Conservation (phyloP, 2,329 filamentous ascomycete species). For the Colletotrichum tropicicola region DNA sequence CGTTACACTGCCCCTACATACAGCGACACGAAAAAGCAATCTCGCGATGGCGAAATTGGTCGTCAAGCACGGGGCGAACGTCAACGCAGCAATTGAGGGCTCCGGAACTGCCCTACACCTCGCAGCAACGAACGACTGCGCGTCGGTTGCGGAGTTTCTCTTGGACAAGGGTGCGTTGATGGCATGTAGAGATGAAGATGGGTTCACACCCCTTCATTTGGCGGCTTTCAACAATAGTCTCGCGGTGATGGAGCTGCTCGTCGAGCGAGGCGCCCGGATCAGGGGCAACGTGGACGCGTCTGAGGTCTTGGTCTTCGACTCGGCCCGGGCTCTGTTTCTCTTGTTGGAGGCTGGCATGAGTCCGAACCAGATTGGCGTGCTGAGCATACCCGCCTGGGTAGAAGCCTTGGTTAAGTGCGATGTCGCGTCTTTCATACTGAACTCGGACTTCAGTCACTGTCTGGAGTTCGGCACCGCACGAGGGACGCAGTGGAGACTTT, state of each 20-base stretch:
- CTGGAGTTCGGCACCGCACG: neutral
- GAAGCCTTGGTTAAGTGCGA: neutral
- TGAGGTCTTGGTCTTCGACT: neutral
- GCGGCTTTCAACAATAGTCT: neutral
- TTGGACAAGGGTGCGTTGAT: neutral
- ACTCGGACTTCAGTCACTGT: neutral
- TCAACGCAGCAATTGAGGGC: neutral
- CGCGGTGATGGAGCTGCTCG: neutral
- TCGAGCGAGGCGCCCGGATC: neutral
- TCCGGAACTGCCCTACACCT: neutral
- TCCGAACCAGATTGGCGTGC: neutral
- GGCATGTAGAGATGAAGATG: neutral
- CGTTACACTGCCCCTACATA: neutral
- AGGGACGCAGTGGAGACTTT: neutral
- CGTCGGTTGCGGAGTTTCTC: neutral
- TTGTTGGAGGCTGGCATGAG: neutral
- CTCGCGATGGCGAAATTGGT: neutral
- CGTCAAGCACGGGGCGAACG: neutral
- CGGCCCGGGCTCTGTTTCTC: neutral
- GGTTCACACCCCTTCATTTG: neutral
- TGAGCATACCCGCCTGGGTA: neutral
- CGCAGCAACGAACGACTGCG: neutral
- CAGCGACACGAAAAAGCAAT: neutral
- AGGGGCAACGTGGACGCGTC: neutral
- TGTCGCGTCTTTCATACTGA: constrained; percentile 4